Evolutionary conservation across 768 basidiomycete species (phyloP).

Genomic region (Russula brevipes): DNA sequence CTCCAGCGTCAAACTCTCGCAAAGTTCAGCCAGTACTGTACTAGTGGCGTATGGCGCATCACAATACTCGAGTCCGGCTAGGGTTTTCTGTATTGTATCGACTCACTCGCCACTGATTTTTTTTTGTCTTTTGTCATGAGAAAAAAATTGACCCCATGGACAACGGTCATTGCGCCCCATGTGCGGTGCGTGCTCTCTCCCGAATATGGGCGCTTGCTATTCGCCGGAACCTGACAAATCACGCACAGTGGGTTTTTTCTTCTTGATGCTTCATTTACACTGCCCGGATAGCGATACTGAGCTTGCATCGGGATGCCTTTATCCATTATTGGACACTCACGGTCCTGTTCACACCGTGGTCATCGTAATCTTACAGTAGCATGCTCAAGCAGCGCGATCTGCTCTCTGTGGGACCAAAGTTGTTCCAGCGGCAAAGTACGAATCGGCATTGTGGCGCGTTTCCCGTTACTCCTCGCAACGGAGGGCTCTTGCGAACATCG

Average conservation of each 20-base stretch:
- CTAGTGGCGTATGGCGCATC: too few species aligned
- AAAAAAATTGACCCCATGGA: too few species aligned
- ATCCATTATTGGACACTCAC: slow-evolving; percentile 4
- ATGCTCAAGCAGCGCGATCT: not conserved
- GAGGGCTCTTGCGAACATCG: not conserved
- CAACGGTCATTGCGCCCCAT: not conserved
- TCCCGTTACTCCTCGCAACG: not conserved
- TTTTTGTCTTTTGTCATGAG: too few species aligned
- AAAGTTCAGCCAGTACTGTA: too few species aligned
- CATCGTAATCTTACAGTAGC: not conserved
- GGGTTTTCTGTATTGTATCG: too few species aligned
- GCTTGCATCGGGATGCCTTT: not conserved
- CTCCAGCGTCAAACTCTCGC: too few species aligned
- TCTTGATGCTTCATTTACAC: not conserved
- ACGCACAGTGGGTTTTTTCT: not conserved
- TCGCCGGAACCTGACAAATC: not conserved
- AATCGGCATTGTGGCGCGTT: slow-evolving; percentile 8
- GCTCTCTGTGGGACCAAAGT: not conserved
- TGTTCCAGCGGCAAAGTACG: not conserved
- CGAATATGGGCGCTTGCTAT: not conserved
- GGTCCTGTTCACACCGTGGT: not conserved
- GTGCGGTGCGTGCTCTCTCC: not conserved
- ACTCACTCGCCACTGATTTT: too few species aligned
- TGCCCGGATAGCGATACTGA: not conserved
- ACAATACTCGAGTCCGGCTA: too few species aligned